These are phyloP conservation scores for Thalia dealbata DNA, from an alignment of 176 grass and related monocot species.

Conservation along the genomic window DNA sequence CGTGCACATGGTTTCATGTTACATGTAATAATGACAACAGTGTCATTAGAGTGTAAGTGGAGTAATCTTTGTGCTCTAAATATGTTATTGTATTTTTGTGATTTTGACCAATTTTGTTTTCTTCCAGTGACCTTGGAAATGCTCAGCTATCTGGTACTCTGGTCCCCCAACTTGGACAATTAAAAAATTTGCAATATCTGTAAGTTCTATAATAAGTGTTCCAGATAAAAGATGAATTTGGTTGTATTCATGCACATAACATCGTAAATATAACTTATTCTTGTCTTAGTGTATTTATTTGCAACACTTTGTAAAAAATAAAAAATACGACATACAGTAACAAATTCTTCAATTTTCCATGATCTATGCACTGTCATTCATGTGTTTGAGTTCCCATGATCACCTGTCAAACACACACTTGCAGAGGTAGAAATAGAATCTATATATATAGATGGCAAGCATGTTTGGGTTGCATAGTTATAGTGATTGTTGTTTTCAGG, in stretches of 20 bases:
- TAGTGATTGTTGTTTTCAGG: not conserved
- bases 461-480: not conserved
- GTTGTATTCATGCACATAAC: not conserved
- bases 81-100: not conserved
- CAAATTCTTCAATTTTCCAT: not conserved
- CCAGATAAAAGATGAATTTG: not conserved
- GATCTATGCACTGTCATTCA: not conserved
- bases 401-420: not conserved
- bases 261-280: not conserved
- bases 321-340: no score
- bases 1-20: slow-evolving; percentile 6
- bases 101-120: not conserved
- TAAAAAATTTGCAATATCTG: slow-evolving; percentile 11
- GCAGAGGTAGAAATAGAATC: no score
- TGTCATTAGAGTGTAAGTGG: slow-evolving; percentile 9
- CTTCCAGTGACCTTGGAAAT: slow-evolving; percentile 9
- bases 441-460: no score
- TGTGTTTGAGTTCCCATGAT: not conserved
- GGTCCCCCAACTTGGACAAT: slow-evolving; percentile 1
- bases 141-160: slow-evolving; percentile 11
- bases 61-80: not conserved
- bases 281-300: not conserved
- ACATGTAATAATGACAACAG: slow-evolving; percentile 8
- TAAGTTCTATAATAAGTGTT: slow-evolving; percentile 1
- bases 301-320: no score